A percentile compares a stretch with the other conserved stretches of the same genome.
Conservation (phyloP, 2,329 filamentous ascomycete species). For the Trichoderma lentiforme region DNA sequence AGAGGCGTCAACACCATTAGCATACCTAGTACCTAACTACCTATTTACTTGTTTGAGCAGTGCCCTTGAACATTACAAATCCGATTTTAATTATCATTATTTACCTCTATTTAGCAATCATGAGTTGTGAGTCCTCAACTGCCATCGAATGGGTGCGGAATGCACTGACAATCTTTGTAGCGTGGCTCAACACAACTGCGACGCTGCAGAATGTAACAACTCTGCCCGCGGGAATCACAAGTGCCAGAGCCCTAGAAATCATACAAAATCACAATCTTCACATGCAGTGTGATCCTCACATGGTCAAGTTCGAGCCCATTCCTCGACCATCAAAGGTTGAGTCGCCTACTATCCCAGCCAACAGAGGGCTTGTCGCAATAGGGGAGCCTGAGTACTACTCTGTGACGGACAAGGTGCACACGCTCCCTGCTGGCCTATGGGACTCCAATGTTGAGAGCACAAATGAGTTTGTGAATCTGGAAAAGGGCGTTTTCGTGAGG, state of each 20-base stretch:
- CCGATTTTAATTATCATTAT: background rate
- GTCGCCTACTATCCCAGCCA: constrained; percentile 30
- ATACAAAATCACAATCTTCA: constrained; percentile 53
- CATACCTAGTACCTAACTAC: background rate
- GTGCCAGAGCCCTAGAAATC: constrained; percentile 38
- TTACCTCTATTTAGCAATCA: background rate
- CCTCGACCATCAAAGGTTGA: constrained; percentile 26
- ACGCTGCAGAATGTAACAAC: constrained; percentile 42
- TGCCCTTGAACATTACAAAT: background rate
- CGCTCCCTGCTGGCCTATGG: constrained; percentile 54
- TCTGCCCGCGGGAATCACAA: constrained; percentile 39
- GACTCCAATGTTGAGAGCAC: constrained; percentile 51
- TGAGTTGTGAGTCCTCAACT: constrained; percentile 22
- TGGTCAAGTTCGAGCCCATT: constrained; percentile 41
- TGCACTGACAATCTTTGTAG: constrained; percentile 20
- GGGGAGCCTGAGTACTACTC: constrained; percentile 40
- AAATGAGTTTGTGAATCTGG: constrained; percentile 51
- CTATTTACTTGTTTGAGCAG: background rate
- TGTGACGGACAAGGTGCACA: constrained; percentile 49
- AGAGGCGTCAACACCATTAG: background rate
- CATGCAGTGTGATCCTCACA: constrained; percentile 51
- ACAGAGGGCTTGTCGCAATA: constrained; percentile 25
- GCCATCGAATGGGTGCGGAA: background rate
- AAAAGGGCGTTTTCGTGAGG: constrained; percentile 49
- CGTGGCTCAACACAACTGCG: constrained; percentile 44